A percentile compares a stretch with the other conserved stretches of the same genome.
Conservation (phyloP, 2,329 filamentous ascomycete genomes). For the Fusarium austroafricanum region DNA sequence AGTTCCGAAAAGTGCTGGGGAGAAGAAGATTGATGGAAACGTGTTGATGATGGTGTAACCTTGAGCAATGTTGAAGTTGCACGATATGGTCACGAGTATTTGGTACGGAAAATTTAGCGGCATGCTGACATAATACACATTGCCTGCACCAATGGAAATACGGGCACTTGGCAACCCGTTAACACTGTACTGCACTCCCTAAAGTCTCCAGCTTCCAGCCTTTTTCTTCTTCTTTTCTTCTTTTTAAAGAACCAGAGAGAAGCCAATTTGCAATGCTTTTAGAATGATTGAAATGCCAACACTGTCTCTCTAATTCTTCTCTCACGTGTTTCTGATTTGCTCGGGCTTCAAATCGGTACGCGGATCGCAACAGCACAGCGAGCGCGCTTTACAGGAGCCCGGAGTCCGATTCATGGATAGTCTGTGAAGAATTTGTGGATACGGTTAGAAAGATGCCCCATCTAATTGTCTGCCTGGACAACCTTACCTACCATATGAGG, state of each 20-base stretch:
- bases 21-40: slow-evolving; percentile 36
- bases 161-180: neutral
- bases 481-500: slow-evolving; percentile 13
- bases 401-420: slow-evolving; percentile 1
- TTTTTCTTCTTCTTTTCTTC: neutral
- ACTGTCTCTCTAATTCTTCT: neutral
- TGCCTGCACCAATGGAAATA: slow-evolving; percentile 8
- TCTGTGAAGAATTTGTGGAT: too few relatives aligned
- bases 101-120: slow-evolving; percentile 44
- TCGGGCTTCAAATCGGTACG: slow-evolving; percentile 1
- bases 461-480: neutral
- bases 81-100: slow-evolving; percentile 38
- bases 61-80: slow-evolving; percentile 33
- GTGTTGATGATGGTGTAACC: slow-evolving; percentile 34
- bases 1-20: slow-evolving; percentile 40
- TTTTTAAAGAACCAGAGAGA: too few relatives aligned
- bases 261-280: neutral
- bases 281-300: too few relatives aligned
- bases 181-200: too few relatives aligned
- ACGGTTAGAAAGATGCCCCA: too few relatives aligned
- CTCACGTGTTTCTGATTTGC: neutral
- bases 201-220: neutral
- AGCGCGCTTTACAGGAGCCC: slow-evolving; percentile 7
- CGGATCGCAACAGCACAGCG: slow-evolving; percentile 11
- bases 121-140: slow-evolving; percentile 42